phyloP scores from a whole-genome alignment of 1,139 yeast species.

The Candida buenavistaensis region DNA sequence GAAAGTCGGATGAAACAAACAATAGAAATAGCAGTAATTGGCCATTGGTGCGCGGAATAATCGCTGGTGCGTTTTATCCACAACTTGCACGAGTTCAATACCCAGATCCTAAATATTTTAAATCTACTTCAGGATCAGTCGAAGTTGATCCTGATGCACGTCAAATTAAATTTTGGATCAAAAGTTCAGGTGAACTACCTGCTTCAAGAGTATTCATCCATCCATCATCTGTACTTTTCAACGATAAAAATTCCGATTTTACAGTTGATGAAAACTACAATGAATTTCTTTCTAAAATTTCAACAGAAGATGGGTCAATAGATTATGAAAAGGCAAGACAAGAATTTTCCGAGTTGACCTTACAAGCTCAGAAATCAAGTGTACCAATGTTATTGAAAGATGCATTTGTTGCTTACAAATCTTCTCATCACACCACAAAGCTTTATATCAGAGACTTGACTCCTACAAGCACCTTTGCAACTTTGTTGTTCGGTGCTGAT shows the following conservation, averaged over 20 bases:
- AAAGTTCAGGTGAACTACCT: conserved; percentile 56
- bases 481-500: conserved; percentile 77
- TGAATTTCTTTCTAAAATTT: conserved; percentile 18
- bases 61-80: conserved; percentile 83
- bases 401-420: conserved; percentile 55
- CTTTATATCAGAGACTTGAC: conserved; percentile 73
- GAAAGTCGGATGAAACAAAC: conserved; percentile 34
- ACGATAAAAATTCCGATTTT: conserved; percentile 21
- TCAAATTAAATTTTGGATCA: conserved; percentile 69
- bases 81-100: conserved; percentile 76
- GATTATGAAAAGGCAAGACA: conserved; percentile 30
- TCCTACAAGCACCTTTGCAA: conserved; percentile 71
- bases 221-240: conserved; percentile 76
- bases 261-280: conserved; percentile 18
- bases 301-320: conserved; percentile 40
- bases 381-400: conserved; percentile 29
- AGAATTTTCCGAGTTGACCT: conserved; percentile 35
- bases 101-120: conserved; percentile 76
- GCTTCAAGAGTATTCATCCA: conserved; percentile 75
- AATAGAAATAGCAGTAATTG: conserved; percentile 54
- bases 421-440: conserved; percentile 65
- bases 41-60: conserved; percentile 59
- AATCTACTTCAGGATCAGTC: conserved; percentile 74
- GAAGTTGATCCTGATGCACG: conserved; percentile 83
- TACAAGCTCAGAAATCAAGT: conserved; percentile 24